A percentile compares a stretch with the other conserved stretches of the same genome.
Evolutionary conservation across 2,329 filamentous ascomycete genomes (phyloP).

Genomic region (Ophiocordyceps camponoti-leonardi): DNA sequence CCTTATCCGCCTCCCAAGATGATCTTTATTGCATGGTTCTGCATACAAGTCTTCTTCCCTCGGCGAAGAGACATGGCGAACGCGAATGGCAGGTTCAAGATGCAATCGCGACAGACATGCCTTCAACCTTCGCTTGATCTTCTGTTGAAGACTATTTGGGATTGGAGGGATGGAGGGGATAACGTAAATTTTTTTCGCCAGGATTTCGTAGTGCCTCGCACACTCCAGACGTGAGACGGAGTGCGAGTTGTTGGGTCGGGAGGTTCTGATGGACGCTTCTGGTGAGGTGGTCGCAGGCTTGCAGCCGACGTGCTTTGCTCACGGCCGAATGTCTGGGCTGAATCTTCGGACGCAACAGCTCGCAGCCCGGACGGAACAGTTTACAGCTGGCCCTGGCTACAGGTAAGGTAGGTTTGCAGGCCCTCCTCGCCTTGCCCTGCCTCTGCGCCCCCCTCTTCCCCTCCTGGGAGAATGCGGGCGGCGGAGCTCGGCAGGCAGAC

Average conservation of each 20-base stretch:
- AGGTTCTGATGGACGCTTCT: too few species aligned
- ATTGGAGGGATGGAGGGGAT: slow-evolving; percentile 1
- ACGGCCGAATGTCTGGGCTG: too few species aligned
- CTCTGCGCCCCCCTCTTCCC: neutral
- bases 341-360: neutral
- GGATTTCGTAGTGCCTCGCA: slow-evolving; percentile 16
- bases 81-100: too few species aligned
- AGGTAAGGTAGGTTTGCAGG: neutral
- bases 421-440: neutral
- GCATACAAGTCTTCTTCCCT: too few species aligned
- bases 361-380: neutral
- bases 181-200: slow-evolving; percentile 16
- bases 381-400: neutral
- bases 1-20: too few species aligned
- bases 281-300: too few species aligned
- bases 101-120: neutral
- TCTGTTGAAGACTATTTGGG: neutral
- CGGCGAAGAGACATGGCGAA: too few species aligned
- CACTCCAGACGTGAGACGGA: neutral
- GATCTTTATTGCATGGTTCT: too few species aligned
- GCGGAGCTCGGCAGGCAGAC: neutral
- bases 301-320: too few species aligned
- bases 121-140: neutral
- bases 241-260: too few species aligned
- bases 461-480: neutral